Percentiles rank a stretch among this genome's conserved stretches.
phyloP scores from a whole-genome alignment of 2,329 filamentous ascomycete genomes.

The Graphium sp. region DNA sequence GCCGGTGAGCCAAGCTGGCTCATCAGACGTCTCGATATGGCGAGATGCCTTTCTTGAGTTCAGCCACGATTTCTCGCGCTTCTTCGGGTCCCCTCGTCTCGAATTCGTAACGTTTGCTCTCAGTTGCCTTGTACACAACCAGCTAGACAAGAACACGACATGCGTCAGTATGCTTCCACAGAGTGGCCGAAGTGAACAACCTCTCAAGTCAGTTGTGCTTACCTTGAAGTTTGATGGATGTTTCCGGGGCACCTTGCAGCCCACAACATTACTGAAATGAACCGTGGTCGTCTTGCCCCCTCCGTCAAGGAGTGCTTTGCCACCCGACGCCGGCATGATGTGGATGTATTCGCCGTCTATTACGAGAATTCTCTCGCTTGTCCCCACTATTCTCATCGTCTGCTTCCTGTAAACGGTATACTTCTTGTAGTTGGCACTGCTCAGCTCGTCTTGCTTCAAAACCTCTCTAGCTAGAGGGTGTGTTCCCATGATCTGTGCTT shows the following conservation, averaged over 20 bases:
- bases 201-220: conserved; percentile 9
- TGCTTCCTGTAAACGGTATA: conserved; percentile 73
- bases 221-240: conserved; percentile 72
- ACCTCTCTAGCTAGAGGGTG: conserved; percentile 53
- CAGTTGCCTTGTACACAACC: conserved; percentile 57
- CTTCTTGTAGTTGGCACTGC: conserved; percentile 48
- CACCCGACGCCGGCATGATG: conserved; percentile 56
- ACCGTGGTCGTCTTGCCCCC: conserved; percentile 62
- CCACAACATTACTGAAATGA: conserved; percentile 67
- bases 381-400: conserved; percentile 62
- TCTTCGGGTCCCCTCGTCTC: conserved; percentile 58
- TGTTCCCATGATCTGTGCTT: conserved; percentile 31
- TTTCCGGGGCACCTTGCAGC: conserved; percentile 64
- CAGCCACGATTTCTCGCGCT: conserved; percentile 61
- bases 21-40: conserved; percentile 37
- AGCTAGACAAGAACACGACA: conserved; percentile 20
- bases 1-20: too few relatives aligned
- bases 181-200: not conserved
- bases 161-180: conserved; percentile 1
- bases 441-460: conserved; percentile 39
- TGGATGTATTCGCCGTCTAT: conserved; percentile 80
- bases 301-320: conserved; percentile 46
- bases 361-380: conserved; percentile 59
- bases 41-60: conserved; percentile 61
- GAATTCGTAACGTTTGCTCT: conserved; percentile 73